Evolutionary conservation across 371 early-diverging fungal species (phyloP).

Genomic region (Conidiobolus incongruus): DNA sequence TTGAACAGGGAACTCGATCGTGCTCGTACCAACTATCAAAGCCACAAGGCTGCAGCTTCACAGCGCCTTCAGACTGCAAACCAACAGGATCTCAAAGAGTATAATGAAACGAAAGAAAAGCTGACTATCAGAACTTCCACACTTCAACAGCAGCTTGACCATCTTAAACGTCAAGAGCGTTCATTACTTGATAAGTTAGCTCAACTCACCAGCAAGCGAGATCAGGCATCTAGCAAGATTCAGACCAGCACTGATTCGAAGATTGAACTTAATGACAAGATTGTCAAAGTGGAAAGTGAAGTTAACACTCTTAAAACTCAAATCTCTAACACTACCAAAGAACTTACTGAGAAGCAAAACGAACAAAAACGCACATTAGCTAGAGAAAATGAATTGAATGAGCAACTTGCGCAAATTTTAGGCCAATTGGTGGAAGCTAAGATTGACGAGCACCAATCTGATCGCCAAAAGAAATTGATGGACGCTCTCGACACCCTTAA

Average conservation of each 20-base stretch:
- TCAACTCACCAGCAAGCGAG: conserved; percentile 24
- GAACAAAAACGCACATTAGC: conserved; percentile 17
- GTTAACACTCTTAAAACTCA: no score
- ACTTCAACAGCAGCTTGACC: conserved; percentile 46
- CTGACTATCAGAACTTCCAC: conserved; percentile 24
- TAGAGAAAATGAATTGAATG: conserved; percentile 55
- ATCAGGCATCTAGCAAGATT: no score
- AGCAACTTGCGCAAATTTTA: conserved; percentile 46
- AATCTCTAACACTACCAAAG: conserved; percentile 6
- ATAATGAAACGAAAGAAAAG: conserved; percentile 14
- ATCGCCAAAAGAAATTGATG: conserved; percentile 44
- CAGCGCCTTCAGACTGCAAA: no score
- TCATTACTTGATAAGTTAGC: conserved; percentile 20
- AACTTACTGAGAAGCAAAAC: conserved; percentile 11
- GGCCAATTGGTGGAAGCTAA: conserved; percentile 58
- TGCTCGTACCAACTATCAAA: no score
- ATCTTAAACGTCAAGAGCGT: conserved; percentile 37
- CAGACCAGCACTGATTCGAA: no score
- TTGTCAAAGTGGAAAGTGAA: conserved; percentile 12
- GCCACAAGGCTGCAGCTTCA: no score
- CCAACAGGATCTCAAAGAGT: conserved; percentile 18
- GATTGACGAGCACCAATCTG: conserved; percentile 56
- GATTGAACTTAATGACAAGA: conserved; percentile 20
- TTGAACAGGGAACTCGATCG: no score
- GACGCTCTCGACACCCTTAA: conserved; percentile 61